Conservation (phyloP, 2,329 filamentous ascomycete species). For the Didymella pinodella region DNA sequence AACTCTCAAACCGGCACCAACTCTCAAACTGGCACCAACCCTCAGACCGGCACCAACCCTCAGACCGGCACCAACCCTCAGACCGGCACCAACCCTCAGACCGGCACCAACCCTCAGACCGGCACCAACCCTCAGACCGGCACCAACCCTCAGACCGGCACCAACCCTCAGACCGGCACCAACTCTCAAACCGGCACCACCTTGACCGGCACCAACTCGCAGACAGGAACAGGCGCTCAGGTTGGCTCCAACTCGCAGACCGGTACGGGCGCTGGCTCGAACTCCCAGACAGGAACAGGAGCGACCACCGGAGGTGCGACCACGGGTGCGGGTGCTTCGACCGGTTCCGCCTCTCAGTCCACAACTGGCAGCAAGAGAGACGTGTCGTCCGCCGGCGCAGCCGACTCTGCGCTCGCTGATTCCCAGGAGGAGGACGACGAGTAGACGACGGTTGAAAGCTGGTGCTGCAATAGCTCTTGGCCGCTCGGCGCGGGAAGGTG, state of each 20-base stretch:
- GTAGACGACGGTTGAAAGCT: not conserved
- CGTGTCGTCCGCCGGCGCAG: conserved; percentile 12
- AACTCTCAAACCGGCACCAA: not conserved
- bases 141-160: not conserved
- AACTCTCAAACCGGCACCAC: not conserved
- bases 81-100: conserved; percentile 1
- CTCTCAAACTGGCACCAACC: not conserved
- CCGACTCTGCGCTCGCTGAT: conserved; percentile 8
- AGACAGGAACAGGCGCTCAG: not conserved
- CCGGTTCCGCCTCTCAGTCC: conserved; percentile 4
- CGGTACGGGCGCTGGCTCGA: not conserved
- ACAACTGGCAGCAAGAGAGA: conserved; percentile 7
- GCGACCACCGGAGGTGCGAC: not conserved
- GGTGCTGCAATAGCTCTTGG: too few species aligned
- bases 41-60: conserved; percentile 1
- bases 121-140: not conserved
- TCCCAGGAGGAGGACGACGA: not conserved
- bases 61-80: not conserved
- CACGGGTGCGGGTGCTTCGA: conserved; percentile 6
- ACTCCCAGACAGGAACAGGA: conserved; percentile 1
- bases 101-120: not conserved
- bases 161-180: not conserved
- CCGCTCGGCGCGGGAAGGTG: not conserved
- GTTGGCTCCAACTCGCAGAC: conserved; percentile 4
- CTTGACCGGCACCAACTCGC: conserved; percentile 3